phyloP scores from a whole-genome alignment of 2,329 filamentous ascomycete genomes.

The Penicillium italicum region DNA sequence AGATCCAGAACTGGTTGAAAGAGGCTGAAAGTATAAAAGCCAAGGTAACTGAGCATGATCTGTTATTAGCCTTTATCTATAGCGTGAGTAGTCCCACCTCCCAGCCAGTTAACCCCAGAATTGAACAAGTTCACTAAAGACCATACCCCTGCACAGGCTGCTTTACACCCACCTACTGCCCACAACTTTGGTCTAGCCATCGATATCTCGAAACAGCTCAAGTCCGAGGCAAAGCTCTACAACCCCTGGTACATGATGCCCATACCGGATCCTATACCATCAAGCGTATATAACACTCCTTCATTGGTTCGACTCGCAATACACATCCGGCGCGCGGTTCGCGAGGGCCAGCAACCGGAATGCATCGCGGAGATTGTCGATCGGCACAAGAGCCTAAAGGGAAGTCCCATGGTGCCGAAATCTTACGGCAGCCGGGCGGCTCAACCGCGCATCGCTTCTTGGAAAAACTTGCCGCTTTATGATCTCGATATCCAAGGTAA shows the following conservation, averaged over 20 bases:
- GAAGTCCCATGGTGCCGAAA: not conserved
- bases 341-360: slow-evolving; percentile 2
- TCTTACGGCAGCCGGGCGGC: slow-evolving; percentile 1
- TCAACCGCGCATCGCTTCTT: slow-evolving; percentile 3
- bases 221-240: not conserved
- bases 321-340: not conserved
- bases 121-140: not conserved
- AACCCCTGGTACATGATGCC: slow-evolving; percentile 10
- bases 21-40: not conserved
- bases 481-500: slow-evolving; percentile 6
- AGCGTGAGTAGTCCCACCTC: not conserved
- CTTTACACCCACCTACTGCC: not conserved
- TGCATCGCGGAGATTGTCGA: slow-evolving; percentile 2
- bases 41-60: slow-evolving; percentile 5
- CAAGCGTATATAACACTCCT: not conserved
- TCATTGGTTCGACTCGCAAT: slow-evolving; percentile 2
- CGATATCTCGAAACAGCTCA: slow-evolving; percentile 3
- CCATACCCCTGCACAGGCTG: not conserved
- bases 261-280: slow-evolving; percentile 4
- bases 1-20: not conserved
- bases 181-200: slow-evolving; percentile 2
- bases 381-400: not conserved
- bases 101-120: not conserved
- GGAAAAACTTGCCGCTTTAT: slow-evolving; percentile 4
- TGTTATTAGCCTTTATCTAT: slow-evolving; percentile 1